Evolutionary conservation across 2,329 filamentous ascomycete genomes (phyloP), one percentile per base, ranked within the genome.

Genomic region (Exophiala alcalophila): DNA sequence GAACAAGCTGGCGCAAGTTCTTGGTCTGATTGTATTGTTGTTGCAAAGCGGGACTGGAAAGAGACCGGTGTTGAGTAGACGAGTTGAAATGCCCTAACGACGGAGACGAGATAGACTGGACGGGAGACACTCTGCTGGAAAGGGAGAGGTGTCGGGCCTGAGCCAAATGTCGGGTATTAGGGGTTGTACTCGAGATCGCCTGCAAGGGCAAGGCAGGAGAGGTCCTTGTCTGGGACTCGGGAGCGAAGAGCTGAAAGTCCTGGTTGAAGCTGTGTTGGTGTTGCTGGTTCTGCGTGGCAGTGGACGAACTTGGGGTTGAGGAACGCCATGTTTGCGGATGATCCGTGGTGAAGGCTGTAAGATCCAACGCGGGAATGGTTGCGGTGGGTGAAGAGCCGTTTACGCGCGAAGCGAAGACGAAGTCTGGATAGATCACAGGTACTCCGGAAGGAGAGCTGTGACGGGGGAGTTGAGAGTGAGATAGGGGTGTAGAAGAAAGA

Each of bases 331-430:
- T 30, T 56, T 51, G 49, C 55, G 58, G 56, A 41, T 50, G 44
- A 60, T 62, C 60, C 60, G 60, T 63, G 59, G 54, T 59, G 60
- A 63, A 64, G 51, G 59, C 57, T 55, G 53, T 54, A 38, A 52
- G 57, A 59, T 60, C 56, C 55, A 55, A 51, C 44, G 57, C 35
- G 41, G 47, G 47, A 61, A 63, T 61, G 54, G 54, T 62, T 54
- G 59, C 59, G 56, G 58, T 49, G 37, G 37, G 31, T 54, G 53
- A 49, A 53, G 52, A 51, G 55, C 50, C 51, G 47, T 51, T 44
- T 50, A 54, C 53, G 54, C 56, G 44, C 39, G 46, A 31, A 35
- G 56, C 52, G 53, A 59, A 50, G 55, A 55, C 47, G 49, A 45
- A 29, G 44, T 41, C 44, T 41, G 49, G 40, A 28, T 47, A 45